Evolutionary conservation across 768 basidiomycete genomes (phyloP).

Genomic region (Suillus cothurnatus): DNA sequence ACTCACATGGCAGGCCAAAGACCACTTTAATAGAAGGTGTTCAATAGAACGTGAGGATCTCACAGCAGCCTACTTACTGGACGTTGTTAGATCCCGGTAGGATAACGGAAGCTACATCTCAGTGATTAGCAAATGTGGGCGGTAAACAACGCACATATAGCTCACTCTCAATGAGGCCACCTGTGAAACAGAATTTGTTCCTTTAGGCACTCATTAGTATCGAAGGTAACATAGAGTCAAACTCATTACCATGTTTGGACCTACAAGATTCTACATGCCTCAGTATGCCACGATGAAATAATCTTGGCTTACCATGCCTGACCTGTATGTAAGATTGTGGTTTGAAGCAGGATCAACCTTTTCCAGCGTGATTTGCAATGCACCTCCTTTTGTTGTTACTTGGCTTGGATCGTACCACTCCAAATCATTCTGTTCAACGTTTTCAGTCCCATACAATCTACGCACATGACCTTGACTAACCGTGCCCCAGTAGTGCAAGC

Average conservation of each 20-base stretch:
- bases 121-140: slow-evolving; percentile 8
- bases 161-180: slow-evolving; percentile 62
- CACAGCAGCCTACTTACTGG: slow-evolving; percentile 22
- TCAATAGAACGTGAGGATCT: slow-evolving; percentile 11
- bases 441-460: background rate
- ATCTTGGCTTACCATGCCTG: slow-evolving; percentile 36
- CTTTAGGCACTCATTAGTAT: slow-evolving; percentile 17
- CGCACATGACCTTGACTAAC: slow-evolving; percentile 35
- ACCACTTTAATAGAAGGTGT: slow-evolving; percentile 29
- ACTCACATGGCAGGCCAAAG: slow-evolving; percentile 52
- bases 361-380: slow-evolving; percentile 50
- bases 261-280: slow-evolving; percentile 16
- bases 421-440: slow-evolving; percentile 34
- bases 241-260: slow-evolving; percentile 31
- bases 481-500: slow-evolving; percentile 68
- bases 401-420: slow-evolving; percentile 64
- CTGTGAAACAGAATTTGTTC: slow-evolving; percentile 84
- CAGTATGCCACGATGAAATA: slow-evolving; percentile 32
- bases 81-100: slow-evolving; percentile 46
- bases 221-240: background rate
- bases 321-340: slow-evolving; percentile 50
- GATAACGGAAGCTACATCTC: slow-evolving; percentile 34
- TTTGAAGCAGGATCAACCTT: slow-evolving; percentile 43
- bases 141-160: background rate
- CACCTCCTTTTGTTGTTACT: slow-evolving; percentile 54